Percentiles rank a stretch among this genome's conserved stretches.
These are phyloP conservation scores for Globisporangium splendens DNA, from an alignment of 352 stramenopile genomes.

Conservation along the genomic window DNA sequence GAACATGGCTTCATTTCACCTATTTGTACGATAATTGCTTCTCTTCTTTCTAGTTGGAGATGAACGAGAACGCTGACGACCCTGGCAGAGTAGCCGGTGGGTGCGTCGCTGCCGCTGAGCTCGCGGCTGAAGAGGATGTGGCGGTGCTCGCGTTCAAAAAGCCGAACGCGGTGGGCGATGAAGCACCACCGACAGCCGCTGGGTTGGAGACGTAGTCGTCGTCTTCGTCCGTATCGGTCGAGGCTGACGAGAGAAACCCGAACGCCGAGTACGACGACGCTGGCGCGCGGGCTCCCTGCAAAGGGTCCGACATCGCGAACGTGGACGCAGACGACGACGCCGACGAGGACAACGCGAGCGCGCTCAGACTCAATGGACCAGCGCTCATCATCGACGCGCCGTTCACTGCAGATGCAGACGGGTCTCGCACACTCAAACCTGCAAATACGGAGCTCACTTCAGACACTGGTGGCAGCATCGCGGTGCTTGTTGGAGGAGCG, in stretches of 20 bases:
- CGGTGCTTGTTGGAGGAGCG: slow-evolving; percentile 9
- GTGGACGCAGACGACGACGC: slow-evolving; percentile 14
- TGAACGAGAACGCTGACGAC: slow-evolving; percentile 62
- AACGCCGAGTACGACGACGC: slow-evolving; percentile 43
- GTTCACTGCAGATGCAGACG: slow-evolving; percentile 19
- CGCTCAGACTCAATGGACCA: slow-evolving; percentile 41
- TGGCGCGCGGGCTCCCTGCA: slow-evolving; percentile 5
- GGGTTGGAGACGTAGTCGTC: slow-evolving; percentile 10
- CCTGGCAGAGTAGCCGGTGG: slow-evolving; percentile 14
- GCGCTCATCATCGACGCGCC: slow-evolving; percentile 35
- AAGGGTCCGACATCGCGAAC: slow-evolving; percentile 1
- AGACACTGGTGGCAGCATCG: slow-evolving; percentile 6
- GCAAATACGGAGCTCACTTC: slow-evolving; percentile 47
- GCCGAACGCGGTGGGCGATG: slow-evolving; percentile 58
- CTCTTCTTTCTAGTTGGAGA: slow-evolving; percentile 33
- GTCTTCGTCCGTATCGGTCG: slow-evolving; percentile 1
- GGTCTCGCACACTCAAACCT: slow-evolving; percentile 41
- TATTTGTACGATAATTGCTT: background rate
- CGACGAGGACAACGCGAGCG: slow-evolving; percentile 32
- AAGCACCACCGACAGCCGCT: slow-evolving; percentile 7
- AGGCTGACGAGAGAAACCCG: slow-evolving; percentile 37
- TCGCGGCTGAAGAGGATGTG: slow-evolving; percentile 19
- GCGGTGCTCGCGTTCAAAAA: slow-evolving; percentile 45
- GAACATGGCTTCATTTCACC: too few species aligned
- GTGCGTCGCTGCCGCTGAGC: background rate